Base-by-base conservation (phyloP, 2,329 filamentous ascomycete genomes). In the Falciphora oryzae region DNA sequence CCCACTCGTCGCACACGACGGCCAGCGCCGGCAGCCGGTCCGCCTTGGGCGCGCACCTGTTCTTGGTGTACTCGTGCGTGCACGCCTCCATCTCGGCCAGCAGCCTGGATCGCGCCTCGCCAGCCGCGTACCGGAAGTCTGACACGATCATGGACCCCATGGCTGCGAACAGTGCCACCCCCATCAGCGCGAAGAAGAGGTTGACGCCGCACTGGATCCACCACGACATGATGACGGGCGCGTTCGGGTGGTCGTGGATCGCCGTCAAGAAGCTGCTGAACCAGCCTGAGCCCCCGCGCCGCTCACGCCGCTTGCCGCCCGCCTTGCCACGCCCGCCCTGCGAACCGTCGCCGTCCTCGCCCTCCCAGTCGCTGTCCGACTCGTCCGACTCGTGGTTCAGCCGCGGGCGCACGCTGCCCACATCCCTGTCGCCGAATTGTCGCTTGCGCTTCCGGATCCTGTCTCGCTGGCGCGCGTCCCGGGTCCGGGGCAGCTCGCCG, bases 1-100 rank as follows among this genome's bases (percentile, higher is more conserved):
- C 87, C 94, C 94, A 98, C 67, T 89, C 85, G 44, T 87, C 84
- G 74, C 95, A 99, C 4, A 89, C 79, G 0, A 77, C 78, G 67
- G 89, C 85, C 70, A 98, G 80, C 0, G 90, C 92, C 0, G 93
- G 94, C 4, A 90, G 77, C 18, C 89, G 84, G 25, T 83, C 83
- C 3, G 84, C 81, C 64, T 77, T 75, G 0, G 83, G 85, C 1
- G 83, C 84, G 75, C 95, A 99, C 53, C 83, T 81, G 72, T 99
- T 99, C 61, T 87, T 82, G 2, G 83, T 79, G 75, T 90, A 99
- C 68, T 94, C 83, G 56, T 85, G 84, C 2, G 85, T 83, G 74
- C 95, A 99, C 8, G 82, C 80, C 1, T 85, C 83, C 74, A 95
- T 95, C 68, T 92, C 87, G 14, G 86, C 84, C 66, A 93, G 77